Percentiles rank a stretch among this genome's conserved stretches.
Conservation (phyloP, 208 protist genomes). For the Crithidia acanthocephali region DNA sequence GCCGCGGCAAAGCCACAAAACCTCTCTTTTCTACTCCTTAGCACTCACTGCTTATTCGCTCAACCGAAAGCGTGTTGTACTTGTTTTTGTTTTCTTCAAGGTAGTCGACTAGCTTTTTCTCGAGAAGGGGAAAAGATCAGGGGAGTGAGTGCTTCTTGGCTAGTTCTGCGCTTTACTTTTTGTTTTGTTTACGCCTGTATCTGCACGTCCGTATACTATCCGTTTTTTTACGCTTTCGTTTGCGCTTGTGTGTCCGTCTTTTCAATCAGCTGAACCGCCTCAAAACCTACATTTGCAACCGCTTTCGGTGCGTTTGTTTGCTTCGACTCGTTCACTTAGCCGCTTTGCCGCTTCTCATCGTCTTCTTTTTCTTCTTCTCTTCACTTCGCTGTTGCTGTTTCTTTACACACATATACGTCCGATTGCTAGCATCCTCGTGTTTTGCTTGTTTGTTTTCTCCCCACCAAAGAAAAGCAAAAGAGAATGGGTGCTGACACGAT, state of each 20-base stretch:
- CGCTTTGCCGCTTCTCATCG: not conserved
- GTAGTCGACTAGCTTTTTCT: too few relatives aligned
- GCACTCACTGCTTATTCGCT: slow-evolving; percentile 6
- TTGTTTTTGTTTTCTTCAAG: not conserved
- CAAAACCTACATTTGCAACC: too few relatives aligned
- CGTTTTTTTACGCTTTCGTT: too few relatives aligned
- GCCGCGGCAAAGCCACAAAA: not conserved
- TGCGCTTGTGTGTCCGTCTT: too few relatives aligned
- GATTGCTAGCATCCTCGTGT: not conserved
- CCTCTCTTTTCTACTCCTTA: slow-evolving; percentile 3
- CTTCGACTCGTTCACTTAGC: not conserved
- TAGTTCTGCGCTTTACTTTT: too few relatives aligned
- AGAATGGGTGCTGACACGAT: slow-evolving; percentile 18
- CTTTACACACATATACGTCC: not conserved
- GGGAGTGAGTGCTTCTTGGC: too few relatives aligned
- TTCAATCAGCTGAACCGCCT: too few relatives aligned
- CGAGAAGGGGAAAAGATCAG: too few relatives aligned
- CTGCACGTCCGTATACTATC: too few relatives aligned
- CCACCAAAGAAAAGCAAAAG: not conserved
- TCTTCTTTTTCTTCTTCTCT: slow-evolving; percentile 3
- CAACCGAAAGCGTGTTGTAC: not conserved
- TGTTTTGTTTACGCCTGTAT: not conserved
- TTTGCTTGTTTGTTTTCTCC: slow-evolving; percentile 17
- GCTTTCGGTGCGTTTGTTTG: too few relatives aligned
- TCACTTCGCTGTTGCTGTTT: slow-evolving; percentile 25